Evolutionary conservation across 2,329 filamentous ascomycete species (phyloP).

Genomic region (Elsinoe fawcettii): DNA sequence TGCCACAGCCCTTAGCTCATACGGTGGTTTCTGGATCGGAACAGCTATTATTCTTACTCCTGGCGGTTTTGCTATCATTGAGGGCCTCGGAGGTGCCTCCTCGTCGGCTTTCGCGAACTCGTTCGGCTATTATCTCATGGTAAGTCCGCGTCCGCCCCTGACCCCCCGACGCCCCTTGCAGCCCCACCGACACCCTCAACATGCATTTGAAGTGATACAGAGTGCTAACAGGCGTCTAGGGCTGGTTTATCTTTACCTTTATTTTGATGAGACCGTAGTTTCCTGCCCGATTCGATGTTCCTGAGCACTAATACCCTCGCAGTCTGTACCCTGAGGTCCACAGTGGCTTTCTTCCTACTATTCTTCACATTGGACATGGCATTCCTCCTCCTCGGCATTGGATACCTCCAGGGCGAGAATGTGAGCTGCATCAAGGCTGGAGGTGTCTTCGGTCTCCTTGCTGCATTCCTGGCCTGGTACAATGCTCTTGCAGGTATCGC

Average conservation of each 20-base stretch:
- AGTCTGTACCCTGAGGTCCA: slow-evolving; percentile 47
- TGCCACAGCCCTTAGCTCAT: slow-evolving; percentile 53
- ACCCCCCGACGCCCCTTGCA: background rate
- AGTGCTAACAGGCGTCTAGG: slow-evolving; percentile 21
- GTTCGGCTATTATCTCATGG: slow-evolving; percentile 51
- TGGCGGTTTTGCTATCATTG: slow-evolving; percentile 44
- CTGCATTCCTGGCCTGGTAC: slow-evolving; percentile 49
- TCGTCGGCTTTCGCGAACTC: slow-evolving; percentile 42
- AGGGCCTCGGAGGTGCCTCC: slow-evolving; percentile 33
- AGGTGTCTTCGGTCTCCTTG: slow-evolving; percentile 46
- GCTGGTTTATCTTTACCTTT: slow-evolving; percentile 53
- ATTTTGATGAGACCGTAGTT: too few relatives aligned
- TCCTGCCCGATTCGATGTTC: too few relatives aligned
- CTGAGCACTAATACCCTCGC: too few relatives aligned
- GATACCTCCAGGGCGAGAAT: slow-evolving; percentile 42
- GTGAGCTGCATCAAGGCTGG: slow-evolving; percentile 43
- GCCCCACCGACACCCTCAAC: slow-evolving; percentile 10
- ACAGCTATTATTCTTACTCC: slow-evolving; percentile 52
- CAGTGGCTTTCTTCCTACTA: slow-evolving; percentile 50
- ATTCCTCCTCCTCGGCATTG: slow-evolving; percentile 51
- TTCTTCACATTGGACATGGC: slow-evolving; percentile 53
- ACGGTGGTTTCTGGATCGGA: slow-evolving; percentile 56
- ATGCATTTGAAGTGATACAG: background rate
- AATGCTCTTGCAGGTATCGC: slow-evolving; percentile 49
- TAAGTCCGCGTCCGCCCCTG: slow-evolving; percentile 22